Conservation (phyloP, 1,284 basidiomycete genomes). For the Austroboletus niveus region DNA sequence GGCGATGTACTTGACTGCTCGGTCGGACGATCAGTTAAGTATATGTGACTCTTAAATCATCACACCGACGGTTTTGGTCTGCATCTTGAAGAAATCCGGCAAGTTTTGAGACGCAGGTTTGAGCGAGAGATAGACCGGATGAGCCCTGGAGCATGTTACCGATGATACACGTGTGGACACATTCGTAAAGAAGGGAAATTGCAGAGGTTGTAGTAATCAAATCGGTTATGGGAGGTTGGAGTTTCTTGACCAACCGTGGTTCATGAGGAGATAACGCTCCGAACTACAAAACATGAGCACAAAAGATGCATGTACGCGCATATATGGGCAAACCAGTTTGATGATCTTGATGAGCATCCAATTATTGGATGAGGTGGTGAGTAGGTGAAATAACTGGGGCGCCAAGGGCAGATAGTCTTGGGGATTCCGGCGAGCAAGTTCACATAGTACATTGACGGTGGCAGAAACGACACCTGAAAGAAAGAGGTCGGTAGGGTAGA, state of each 20-base stretch:
- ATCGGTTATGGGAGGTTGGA: conserved; percentile 90
- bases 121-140: conserved; percentile 80
- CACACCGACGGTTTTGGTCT: conserved; percentile 86
- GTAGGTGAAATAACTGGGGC: conserved; percentile 91
- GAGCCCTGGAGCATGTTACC: conserved; percentile 91
- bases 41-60: conserved; percentile 8
- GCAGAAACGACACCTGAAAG: conserved; percentile 83
- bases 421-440: conserved; percentile 81
- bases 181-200: conserved; percentile 96
- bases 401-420: conserved; percentile 81
- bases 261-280: conserved; percentile 89
- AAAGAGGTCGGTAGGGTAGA: neutral
- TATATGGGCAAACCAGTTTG: conserved; percentile 68
- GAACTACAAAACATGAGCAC: conserved; percentile 56
- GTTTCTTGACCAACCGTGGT: conserved; percentile 90
- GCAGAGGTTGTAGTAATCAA: conserved; percentile 96
- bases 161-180: conserved; percentile 96
- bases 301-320: neutral
- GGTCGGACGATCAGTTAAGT: conserved; percentile 20
- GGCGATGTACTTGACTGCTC: conserved; percentile 92
- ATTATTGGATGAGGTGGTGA: conserved; percentile 95
- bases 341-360: conserved; percentile 99
- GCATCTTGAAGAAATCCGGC: conserved; percentile 88
- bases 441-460: conserved; percentile 92
- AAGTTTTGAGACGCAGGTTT: conserved; percentile 90